These are phyloP conservation scores for Boeremia exigua DNA, from an alignment of 2,329 filamentous ascomycete species.

Conservation along the genomic window DNA sequence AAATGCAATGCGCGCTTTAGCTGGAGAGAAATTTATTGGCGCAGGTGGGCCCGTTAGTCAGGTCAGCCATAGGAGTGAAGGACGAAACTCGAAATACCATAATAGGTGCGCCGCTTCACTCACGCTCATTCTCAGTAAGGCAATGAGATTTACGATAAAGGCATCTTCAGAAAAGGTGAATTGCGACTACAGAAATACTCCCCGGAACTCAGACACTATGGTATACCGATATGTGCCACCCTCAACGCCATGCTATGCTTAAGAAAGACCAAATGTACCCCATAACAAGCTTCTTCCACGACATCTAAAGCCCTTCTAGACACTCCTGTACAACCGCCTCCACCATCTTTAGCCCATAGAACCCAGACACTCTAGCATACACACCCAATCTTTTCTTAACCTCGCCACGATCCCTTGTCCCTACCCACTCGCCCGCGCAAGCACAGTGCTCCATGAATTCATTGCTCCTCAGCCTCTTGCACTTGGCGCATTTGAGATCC, in stretches of 20 bases:
- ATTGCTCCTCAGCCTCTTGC: conserved; percentile 71
- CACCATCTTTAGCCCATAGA: conserved; percentile 84
- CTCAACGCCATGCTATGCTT: not conserved
- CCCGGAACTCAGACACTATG: too few relatives aligned
- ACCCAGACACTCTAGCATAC: conserved; percentile 75
- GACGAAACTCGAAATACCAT: too few relatives aligned
- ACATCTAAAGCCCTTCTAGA: conserved; percentile 50
- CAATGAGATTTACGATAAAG: too few relatives aligned
- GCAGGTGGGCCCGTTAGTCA: too few relatives aligned
- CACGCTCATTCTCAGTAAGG: too few relatives aligned
- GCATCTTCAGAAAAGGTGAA: too few relatives aligned
- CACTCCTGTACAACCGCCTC: conserved; percentile 74
- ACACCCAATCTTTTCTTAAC: conserved; percentile 71
- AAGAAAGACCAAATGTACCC: not conserved
- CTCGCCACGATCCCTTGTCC: conserved; percentile 71
- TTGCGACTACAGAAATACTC: too few relatives aligned
- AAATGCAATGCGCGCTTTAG: too few relatives aligned
- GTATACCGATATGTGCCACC: not conserved
- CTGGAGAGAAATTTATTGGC: too few relatives aligned
- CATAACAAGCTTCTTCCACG: not conserved
- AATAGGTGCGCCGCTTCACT: too few relatives aligned
- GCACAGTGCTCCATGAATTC: conserved; percentile 97
- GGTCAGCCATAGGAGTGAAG: too few relatives aligned
- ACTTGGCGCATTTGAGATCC: conserved; percentile 85
- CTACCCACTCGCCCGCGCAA: conserved; percentile 85